Conservation (phyloP, 2,329 filamentous ascomycete species). For the Penicillium sp. region DNA sequence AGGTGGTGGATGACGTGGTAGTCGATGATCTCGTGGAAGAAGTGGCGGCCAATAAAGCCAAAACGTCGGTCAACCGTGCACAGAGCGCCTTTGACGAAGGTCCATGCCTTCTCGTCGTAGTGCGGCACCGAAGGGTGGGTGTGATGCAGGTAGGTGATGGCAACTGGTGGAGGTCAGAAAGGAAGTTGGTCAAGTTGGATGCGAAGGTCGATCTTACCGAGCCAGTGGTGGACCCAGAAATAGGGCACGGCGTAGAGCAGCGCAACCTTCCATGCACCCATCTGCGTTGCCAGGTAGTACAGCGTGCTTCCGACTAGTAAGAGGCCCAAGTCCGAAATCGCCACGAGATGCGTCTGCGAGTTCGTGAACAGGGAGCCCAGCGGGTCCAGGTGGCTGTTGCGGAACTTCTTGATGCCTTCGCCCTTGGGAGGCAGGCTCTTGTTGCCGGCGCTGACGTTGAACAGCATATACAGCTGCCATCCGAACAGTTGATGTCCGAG, state of each 20-base stretch:
- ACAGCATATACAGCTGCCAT: slow-evolving; percentile 62
- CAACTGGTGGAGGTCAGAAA: slow-evolving; percentile 47
- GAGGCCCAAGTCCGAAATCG: slow-evolving; percentile 60
- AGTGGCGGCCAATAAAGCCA: slow-evolving; percentile 59
- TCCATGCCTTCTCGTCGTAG: slow-evolving; percentile 59
- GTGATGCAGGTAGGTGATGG: slow-evolving; percentile 73
- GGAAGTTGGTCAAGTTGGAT: neutral
- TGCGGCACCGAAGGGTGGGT: slow-evolving; percentile 58
- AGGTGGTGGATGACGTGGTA: slow-evolving; percentile 62
- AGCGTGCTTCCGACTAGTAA: slow-evolving; percentile 50
- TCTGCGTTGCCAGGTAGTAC: slow-evolving; percentile 51
- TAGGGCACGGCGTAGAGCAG: slow-evolving; percentile 63
- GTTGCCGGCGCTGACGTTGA: slow-evolving; percentile 53
- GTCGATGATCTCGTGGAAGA: slow-evolving; percentile 65
- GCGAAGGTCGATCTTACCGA: slow-evolving; percentile 52
- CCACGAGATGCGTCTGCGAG: slow-evolving; percentile 55
- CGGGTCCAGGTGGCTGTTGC: slow-evolving; percentile 57
- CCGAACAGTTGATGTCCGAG: slow-evolving; percentile 61
- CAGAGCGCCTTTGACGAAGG: slow-evolving; percentile 59
- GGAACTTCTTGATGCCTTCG: slow-evolving; percentile 16
- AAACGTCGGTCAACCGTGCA: slow-evolving; percentile 64
- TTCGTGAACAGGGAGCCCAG: slow-evolving; percentile 59
- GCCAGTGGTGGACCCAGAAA: slow-evolving; percentile 68
- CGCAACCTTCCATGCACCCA: slow-evolving; percentile 58
- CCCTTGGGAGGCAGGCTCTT: slow-evolving; percentile 19